Conservation (phyloP, 1,139 yeast species). For the Candida tetrigidarum region DNA sequence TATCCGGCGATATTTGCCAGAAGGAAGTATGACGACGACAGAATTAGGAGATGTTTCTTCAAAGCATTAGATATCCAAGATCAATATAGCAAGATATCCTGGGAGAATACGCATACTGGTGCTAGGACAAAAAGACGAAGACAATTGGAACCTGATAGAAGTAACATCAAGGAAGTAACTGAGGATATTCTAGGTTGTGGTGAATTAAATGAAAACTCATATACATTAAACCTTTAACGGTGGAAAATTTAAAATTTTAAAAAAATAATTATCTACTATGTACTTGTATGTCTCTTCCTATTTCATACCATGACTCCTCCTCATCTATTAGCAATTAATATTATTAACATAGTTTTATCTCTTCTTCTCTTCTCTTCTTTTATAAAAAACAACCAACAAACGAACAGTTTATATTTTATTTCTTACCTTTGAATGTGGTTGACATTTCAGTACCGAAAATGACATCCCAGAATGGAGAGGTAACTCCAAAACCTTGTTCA, state of each 20-base stretch:
- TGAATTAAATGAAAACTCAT: conserved; percentile 5
- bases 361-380: neutral
- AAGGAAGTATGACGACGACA: neutral
- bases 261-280: too few species aligned
- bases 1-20: conserved; percentile 6
- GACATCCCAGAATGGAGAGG: conserved; percentile 90
- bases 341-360: neutral
- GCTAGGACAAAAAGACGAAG: conserved; percentile 2
- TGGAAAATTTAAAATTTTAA: neutral
- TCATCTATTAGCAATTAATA: neutral
- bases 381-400: too few species aligned
- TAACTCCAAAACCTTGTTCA: conserved; percentile 95
- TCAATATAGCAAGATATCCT: conserved; percentile 10
- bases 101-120: conserved; percentile 12
- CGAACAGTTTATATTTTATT: too few species aligned
- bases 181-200: neutral
- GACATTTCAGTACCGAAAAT: conserved; percentile 76
- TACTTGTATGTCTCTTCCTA: too few species aligned
- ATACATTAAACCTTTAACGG: conserved; percentile 3
- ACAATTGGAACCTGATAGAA: neutral
- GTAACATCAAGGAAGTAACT: neutral
- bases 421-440: conserved; percentile 38
- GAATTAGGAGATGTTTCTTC: conserved; percentile 10
- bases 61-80: conserved; percentile 14
- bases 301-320: too few species aligned